Evolutionary conservation across 1,284 basidiomycete species (phyloP).

Genomic region (Moniliella sp.): DNA sequence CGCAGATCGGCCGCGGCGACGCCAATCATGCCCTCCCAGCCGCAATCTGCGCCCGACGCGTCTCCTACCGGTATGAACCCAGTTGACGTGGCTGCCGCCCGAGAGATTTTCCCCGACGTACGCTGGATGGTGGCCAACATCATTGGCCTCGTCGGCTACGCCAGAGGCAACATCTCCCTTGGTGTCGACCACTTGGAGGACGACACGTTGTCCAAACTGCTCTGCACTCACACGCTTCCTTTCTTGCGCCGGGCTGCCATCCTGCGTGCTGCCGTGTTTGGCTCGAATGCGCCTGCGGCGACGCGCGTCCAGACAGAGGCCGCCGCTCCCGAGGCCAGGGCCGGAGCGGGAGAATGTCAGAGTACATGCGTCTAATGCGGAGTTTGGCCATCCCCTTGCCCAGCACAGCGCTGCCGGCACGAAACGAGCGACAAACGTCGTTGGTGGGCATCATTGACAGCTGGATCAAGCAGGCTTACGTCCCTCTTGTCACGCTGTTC

Average conservation of each 20-base stretch:
- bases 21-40: too few relatives aligned
- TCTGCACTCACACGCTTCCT: constrained; percentile 73
- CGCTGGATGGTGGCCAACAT: constrained; percentile 29
- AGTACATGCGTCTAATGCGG: constrained; percentile 18
- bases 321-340: too few relatives aligned
- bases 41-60: too few relatives aligned
- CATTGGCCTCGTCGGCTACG: constrained; percentile 28
- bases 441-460: constrained; percentile 27
- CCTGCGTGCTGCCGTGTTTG: constrained; percentile 53
- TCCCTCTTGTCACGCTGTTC: constrained; percentile 26
- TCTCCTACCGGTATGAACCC: too few relatives aligned
- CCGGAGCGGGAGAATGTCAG: constrained; percentile 3
- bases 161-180: constrained; percentile 30
- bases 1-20: too few relatives aligned
- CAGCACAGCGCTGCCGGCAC: constrained; percentile 14
- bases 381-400: constrained; percentile 19
- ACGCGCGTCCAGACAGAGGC: neutral
- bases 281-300: too few relatives aligned
- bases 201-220: constrained; percentile 48
- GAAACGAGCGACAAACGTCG: constrained; percentile 21
- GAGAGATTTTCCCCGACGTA: constrained; percentile 23
- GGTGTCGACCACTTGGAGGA: constrained; percentile 30
- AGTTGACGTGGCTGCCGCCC: constrained; percentile 12
- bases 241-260: constrained; percentile 80
- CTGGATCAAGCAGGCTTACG: constrained; percentile 32